Evolutionary conservation across 768 basidiomycete species (phyloP), one percentile per base, ranked within the genome.

Genomic region (Cyclocybe aegerita): DNA sequence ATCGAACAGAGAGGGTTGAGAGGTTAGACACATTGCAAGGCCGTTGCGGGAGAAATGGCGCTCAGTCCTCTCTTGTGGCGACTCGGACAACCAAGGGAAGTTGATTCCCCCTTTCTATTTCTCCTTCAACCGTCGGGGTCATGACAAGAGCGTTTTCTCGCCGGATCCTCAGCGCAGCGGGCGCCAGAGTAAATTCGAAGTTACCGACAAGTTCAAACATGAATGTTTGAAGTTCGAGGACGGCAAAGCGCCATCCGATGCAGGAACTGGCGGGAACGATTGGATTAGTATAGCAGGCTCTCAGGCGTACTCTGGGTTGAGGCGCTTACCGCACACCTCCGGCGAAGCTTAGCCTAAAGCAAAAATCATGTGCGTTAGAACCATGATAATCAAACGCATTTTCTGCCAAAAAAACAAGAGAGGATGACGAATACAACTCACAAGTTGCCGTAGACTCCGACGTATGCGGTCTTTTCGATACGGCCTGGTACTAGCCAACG

Each of bases 161-260:
- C 41, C 75, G 58, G 35, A 78, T 55, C 40, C 54, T 66, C 49
- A 60, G 53, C 1, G 68, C 61, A 47, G 73, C 64, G 11, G 69
- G 65, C 2, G 73, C 72, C 32, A 65, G 67, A 52, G 72, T 52
- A 53, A 85, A 79, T 54, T 83, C 77, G 56, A 85, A 82, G 55
- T 77, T 71, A 32, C 71, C 63, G 36, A 85, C 49, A 15, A 82
- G 67, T 57, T 83, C 81, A 16, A 78, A 72, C n/a, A 85, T 58
- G 63, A 86, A 82, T 0, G 76, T 71, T 54, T 85, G 83, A 11
- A 84, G 60, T 60, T 86, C 82, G 36, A 74, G 59, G 0, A 82
- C 57, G 4, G 71, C 71, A 43, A 73, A 70, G 43, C 65, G 68
- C 71, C 71, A 72, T 16, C 70, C 72, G 29, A 71, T 68, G 55